phyloP scores from a whole-genome alignment of 2,329 filamentous ascomycete genomes.

The Pseudocercospora fijiensis region DNA sequence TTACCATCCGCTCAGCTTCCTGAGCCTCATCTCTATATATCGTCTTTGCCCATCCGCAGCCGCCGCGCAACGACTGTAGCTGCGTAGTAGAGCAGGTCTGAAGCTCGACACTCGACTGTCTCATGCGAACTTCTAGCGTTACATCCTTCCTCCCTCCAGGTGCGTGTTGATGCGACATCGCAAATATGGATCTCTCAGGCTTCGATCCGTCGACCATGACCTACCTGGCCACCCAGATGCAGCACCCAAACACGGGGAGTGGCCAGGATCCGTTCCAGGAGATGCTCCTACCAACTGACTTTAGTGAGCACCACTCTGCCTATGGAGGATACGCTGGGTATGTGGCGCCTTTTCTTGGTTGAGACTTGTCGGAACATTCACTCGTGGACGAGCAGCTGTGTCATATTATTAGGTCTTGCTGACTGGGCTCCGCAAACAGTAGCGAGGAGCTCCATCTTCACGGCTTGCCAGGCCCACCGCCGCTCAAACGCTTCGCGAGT shows the following conservation, averaged over 20 bases:
- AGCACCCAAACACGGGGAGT: conserved; percentile 53
- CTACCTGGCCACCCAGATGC: conserved; percentile 59
- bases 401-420: not conserved
- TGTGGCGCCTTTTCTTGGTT: not conserved
- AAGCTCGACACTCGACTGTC: conserved; percentile 10
- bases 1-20: not conserved
- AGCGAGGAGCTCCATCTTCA: conserved; percentile 35
- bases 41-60: not conserved
- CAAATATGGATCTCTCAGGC: conserved; percentile 31
- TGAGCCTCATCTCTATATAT: not conserved
- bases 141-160: conserved; percentile 19
- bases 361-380: not conserved
- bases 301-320: conserved; percentile 57
- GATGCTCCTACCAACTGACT: conserved; percentile 55
- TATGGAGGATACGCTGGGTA: conserved; percentile 63
- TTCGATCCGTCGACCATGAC: conserved; percentile 51
- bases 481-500: conserved; percentile 39
- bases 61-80: not conserved
- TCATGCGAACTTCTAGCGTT: conserved; percentile 20
- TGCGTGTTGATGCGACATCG: conserved; percentile 26
- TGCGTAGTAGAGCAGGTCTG: not conserved
- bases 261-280: conserved; percentile 44
- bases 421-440: conserved; percentile 16
- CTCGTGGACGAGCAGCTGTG: not conserved
- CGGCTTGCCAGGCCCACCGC: conserved; percentile 30